Evolutionary conservation across 1,284 basidiomycete genomes (phyloP).

Genomic region (Cryptococcus depauperatus): DNA sequence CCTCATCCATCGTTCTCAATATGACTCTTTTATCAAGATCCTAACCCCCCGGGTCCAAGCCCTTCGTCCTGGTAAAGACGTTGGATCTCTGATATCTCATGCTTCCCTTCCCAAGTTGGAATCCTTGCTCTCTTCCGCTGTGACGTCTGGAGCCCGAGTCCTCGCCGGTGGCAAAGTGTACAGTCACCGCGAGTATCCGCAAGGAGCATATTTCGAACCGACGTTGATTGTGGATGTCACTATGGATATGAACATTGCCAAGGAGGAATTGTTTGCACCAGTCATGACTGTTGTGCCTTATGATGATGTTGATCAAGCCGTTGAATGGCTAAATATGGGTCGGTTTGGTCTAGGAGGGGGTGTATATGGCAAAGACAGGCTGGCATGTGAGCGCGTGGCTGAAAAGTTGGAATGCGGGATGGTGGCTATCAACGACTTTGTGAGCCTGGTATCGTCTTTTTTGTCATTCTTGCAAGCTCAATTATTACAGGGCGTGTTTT

Average conservation of each 20-base stretch:
- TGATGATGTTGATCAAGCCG: constrained; percentile 68
- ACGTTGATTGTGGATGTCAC: constrained; percentile 78
- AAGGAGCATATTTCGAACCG: constrained; percentile 74
- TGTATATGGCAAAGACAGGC: constrained; percentile 79
- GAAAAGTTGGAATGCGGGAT: constrained; percentile 79
- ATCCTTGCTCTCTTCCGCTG: constrained; percentile 61
- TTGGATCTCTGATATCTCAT: constrained; percentile 49
- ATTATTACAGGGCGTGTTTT: constrained; percentile 61
- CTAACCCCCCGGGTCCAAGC: constrained; percentile 58
- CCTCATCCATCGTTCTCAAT: constrained; percentile 68
- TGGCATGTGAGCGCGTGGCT: constrained; percentile 68
- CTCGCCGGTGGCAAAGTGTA: constrained; percentile 60
- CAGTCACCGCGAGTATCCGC: constrained; percentile 57
- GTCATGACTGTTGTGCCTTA: constrained; percentile 77
- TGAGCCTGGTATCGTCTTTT: constrained; percentile 41
- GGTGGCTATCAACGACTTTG: constrained; percentile 85
- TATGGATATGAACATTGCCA: constrained; percentile 65
- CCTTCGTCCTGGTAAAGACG: constrained; percentile 55
- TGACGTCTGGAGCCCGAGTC: constrained; percentile 62
- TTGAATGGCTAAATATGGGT: constrained; percentile 76
- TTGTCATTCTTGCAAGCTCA: constrained; percentile 5
- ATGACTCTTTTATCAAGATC: constrained; percentile 61
- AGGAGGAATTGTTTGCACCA: constrained; percentile 83
- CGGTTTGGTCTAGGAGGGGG: constrained; percentile 88
- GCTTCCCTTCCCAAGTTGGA: constrained; percentile 60